A percentile compares a stretch with the other conserved stretches of the same genome.
Conservation (phyloP, 345 rosid genomes). For the Heritiera littoralis region DNA sequence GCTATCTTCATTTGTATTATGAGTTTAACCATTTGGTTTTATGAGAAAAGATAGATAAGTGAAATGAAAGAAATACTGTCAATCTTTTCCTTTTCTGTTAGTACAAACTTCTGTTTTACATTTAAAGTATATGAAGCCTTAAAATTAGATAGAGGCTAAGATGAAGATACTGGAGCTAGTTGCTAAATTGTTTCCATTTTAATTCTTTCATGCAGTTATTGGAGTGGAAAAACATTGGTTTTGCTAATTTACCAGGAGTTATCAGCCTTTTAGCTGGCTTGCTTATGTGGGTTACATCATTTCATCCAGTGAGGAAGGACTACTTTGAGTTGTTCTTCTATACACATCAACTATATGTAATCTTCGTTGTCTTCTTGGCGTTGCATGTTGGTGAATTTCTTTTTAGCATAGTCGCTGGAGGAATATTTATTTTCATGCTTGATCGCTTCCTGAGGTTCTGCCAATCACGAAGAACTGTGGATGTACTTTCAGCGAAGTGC, state of each 20-base stretch:
- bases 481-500: slow-evolving; percentile 69
- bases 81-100: not conserved
- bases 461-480: slow-evolving; percentile 73
- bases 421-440: slow-evolving; percentile 74
- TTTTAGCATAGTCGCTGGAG: slow-evolving; percentile 75
- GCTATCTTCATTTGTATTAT: not conserved
- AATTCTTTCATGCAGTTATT: slow-evolving; percentile 49
- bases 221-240: slow-evolving; percentile 57
- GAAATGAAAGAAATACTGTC: not conserved
- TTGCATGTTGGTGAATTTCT: slow-evolving; percentile 78
- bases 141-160: not conserved
- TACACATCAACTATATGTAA: slow-evolving; percentile 83
- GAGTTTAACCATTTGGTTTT: not conserved
- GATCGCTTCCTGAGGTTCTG: slow-evolving; percentile 92
- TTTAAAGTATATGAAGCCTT: not conserved
- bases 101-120: not conserved
- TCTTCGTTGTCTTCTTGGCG: slow-evolving; percentile 76
- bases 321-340: slow-evolving; percentile 90
- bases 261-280: slow-evolving; percentile 78
- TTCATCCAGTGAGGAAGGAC: slow-evolving; percentile 62
- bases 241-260: slow-evolving; percentile 72
- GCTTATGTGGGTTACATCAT: slow-evolving; percentile 85
- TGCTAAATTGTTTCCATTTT: not conserved
- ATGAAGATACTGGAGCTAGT: slow-evolving; percentile 4
- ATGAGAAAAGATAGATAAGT: not conserved